Conservation (phyloP, 2,329 filamentous ascomycete genomes). For the Ophiostoma quercus region DNA sequence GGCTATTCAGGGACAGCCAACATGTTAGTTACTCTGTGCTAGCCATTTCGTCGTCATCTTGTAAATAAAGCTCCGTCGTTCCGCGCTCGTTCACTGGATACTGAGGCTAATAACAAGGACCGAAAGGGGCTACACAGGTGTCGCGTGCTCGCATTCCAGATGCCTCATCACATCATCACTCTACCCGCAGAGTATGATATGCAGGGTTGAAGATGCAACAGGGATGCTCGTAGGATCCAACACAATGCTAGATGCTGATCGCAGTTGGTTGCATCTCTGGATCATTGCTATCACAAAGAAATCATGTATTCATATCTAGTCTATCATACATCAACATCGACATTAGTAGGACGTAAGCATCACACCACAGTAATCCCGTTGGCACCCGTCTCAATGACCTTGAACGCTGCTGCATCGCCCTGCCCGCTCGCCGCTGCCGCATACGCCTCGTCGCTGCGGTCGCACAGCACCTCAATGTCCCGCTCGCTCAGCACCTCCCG, state of each 20-base stretch:
- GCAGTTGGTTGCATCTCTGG: neutral
- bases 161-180: neutral
- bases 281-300: neutral
- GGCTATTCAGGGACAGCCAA: too few species aligned
- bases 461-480: conserved; percentile 73
- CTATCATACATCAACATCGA: neutral
- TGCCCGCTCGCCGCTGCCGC: conserved; percentile 71
- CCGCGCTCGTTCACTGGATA: neutral
- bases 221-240: neutral
- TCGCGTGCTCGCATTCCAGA: neutral
- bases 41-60: neutral
- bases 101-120: neutral
- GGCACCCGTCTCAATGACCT: conserved; percentile 70
- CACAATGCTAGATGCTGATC: neutral
- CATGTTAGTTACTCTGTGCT: neutral
- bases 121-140: neutral
- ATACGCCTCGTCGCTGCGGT: conserved; percentile 62
- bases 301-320: neutral
- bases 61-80: neutral
- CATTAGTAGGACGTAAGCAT: neutral
- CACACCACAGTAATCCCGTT: conserved; percentile 42
- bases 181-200: neutral
- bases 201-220: neutral
- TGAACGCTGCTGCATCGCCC: conserved; percentile 65
- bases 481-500: conserved; percentile 64